Conservation (phyloP, 2,329 filamentous ascomycete genomes). For the Hypoxylon sp. region DNA sequence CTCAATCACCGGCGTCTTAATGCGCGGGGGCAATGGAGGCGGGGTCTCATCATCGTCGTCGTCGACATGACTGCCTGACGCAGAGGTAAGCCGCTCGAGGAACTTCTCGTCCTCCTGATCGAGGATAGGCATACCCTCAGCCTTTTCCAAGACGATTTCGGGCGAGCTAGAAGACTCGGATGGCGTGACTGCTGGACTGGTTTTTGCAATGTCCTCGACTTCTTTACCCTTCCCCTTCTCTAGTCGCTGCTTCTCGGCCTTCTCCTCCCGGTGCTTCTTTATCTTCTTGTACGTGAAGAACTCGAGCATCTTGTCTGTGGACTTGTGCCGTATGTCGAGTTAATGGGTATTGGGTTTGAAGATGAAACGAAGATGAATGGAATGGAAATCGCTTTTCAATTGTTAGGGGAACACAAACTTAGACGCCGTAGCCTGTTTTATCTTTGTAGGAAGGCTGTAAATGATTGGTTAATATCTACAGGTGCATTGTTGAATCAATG, state of each 20-base stretch:
- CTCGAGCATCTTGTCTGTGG: slow-evolving; percentile 66
- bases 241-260: slow-evolving; percentile 53
- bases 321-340: slow-evolving; percentile 4
- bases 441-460: slow-evolving; percentile 27
- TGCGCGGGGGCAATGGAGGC: slow-evolving; percentile 68
- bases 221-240: slow-evolving; percentile 63
- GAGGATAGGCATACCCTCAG: slow-evolving; percentile 61
- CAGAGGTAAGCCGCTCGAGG: slow-evolving; percentile 66
- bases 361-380: slow-evolving; percentile 3
- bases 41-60: slow-evolving; percentile 60
- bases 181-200: slow-evolving; percentile 38
- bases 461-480: slow-evolving; percentile 37
- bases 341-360: neutral
- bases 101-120: slow-evolving; percentile 70
- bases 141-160: slow-evolving; percentile 50
- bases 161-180: slow-evolving; percentile 40
- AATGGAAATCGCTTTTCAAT: slow-evolving; percentile 3
- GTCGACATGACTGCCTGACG: slow-evolving; percentile 48
- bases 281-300: slow-evolving; percentile 73
- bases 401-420: slow-evolving; percentile 7
- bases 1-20: slow-evolving; percentile 64
- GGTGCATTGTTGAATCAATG: slow-evolving; percentile 13
- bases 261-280: slow-evolving; percentile 70
- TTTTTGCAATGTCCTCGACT: slow-evolving; percentile 48
- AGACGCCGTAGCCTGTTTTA: slow-evolving; percentile 42